Evolutionary conservation across 2,329 filamentous ascomycete genomes (phyloP).

Genomic region (Hymenoscyphus albidus): DNA sequence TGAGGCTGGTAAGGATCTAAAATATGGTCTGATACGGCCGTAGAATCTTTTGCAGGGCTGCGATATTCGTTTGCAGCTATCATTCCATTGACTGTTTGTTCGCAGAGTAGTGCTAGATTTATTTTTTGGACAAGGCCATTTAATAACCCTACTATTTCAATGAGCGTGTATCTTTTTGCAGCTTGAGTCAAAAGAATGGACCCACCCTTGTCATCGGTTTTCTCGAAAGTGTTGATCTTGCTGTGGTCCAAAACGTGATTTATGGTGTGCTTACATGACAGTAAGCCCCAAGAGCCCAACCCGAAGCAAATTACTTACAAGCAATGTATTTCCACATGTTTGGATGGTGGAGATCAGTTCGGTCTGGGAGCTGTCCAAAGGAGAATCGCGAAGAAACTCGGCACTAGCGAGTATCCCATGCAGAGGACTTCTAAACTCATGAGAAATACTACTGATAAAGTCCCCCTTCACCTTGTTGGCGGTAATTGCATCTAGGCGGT

Average conservation of each 20-base stretch:
- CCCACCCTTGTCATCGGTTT: background rate
- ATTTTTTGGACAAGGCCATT: conserved; percentile 29
- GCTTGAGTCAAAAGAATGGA: background rate
- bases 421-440: conserved; percentile 55
- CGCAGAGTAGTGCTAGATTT: conserved; percentile 31
- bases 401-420: conserved; percentile 54
- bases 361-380: conserved; percentile 42
- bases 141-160: background rate
- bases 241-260: conserved; percentile 44
- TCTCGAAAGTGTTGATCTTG: conserved; percentile 18
- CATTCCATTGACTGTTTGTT: conserved; percentile 32
- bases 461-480: conserved; percentile 46
- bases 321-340: conserved; percentile 46
- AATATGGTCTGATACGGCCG: background rate
- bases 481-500: conserved; percentile 42
- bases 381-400: conserved; percentile 48
- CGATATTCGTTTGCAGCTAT: conserved; percentile 29
- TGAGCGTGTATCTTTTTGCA: background rate
- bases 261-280: conserved; percentile 40
- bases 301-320: conserved; percentile 24
- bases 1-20: background rate
- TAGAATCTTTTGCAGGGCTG: background rate
- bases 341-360: conserved; percentile 46
- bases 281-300: background rate
- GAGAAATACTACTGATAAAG: conserved; percentile 45